phyloP scores from a whole-genome alignment of 208 protist species.

The Crithidia acanthocephali region DNA sequence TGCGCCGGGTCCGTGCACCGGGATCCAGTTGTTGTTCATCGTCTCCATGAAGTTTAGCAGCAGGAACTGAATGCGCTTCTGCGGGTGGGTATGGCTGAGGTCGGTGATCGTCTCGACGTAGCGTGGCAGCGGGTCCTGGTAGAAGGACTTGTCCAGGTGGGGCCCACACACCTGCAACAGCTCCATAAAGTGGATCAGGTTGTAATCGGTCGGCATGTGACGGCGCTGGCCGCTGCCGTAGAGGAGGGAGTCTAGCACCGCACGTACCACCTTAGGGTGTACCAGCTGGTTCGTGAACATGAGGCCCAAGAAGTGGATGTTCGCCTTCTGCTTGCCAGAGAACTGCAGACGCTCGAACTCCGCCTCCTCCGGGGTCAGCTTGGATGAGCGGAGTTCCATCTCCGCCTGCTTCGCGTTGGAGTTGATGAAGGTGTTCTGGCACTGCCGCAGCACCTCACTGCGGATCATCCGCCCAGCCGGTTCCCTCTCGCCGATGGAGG shows the following conservation, averaged over 20 bases:
- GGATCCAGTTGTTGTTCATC: conserved; percentile 86
- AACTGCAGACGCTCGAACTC: conserved; percentile 69
- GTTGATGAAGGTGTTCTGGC: conserved; percentile 71
- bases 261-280: conserved; percentile 54
- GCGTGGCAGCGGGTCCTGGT: conserved; percentile 43
- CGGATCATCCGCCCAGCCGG: conserved; percentile 71
- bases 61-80: conserved; percentile 82
- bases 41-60: conserved; percentile 76
- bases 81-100: conserved; percentile 59
- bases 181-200: conserved; percentile 82
- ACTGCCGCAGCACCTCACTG: conserved; percentile 74
- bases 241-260: conserved; percentile 77
- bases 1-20: conserved; percentile 52
- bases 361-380: conserved; percentile 62
- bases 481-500: conserved; percentile 69
- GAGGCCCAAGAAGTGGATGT: conserved; percentile 85
- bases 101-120: conserved; percentile 57
- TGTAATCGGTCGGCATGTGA: conserved; percentile 70
- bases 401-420: conserved; percentile 39
- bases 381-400: conserved; percentile 51
- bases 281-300: conserved; percentile 73
- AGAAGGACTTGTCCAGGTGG: conserved; percentile 48
- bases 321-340: conserved; percentile 79
- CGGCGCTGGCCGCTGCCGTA: conserved; percentile 65
- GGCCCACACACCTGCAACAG: conserved; percentile 77